Evolutionary conservation across 495 filamentous ascomycete genomes (phyloP).

Genomic region (Lasiosphaeria ovina): DNA sequence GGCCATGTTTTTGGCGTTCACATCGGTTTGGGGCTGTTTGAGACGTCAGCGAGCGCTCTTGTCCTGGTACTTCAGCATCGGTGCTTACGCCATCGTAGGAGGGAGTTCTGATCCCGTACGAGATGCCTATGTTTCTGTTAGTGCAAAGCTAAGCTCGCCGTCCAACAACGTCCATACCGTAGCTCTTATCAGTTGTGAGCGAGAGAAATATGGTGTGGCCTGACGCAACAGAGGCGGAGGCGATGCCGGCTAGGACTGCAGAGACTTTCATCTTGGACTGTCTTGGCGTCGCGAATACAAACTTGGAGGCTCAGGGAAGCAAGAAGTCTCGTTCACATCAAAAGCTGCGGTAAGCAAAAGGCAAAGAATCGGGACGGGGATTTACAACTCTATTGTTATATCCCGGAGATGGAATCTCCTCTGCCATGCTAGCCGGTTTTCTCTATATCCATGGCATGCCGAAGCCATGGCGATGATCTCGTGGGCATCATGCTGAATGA

Average conservation of each 20-base stretch:
- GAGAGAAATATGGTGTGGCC: constrained; percentile 54
- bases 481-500: constrained; percentile 18
- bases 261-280: constrained; percentile 17
- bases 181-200: constrained; percentile 35
- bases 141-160: not conserved
- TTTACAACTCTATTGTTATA: constrained; percentile 8
- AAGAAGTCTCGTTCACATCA: not conserved
- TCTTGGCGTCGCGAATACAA: not conserved
- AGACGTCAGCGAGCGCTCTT: not conserved
- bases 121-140: constrained; percentile 14
- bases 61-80: not conserved
- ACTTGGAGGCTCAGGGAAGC: not conserved
- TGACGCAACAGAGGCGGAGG: constrained; percentile 28
- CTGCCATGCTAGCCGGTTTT: constrained; percentile 4
- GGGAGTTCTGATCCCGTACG: constrained; percentile 35
- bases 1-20: constrained; percentile 45
- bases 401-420: not conserved
- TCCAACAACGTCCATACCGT: constrained; percentile 11
- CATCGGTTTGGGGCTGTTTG: constrained; percentile 45
- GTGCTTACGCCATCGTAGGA: constrained; percentile 33
- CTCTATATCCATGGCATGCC: not conserved
- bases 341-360: not conserved
- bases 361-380: not conserved
- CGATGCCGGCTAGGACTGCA: constrained; percentile 1
- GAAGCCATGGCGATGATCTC: constrained; percentile 9